A percentile compares a stretch with the other conserved stretches of the same genome.
These are phyloP conservation scores for Colletotrichum liaoningense DNA, from an alignment of 2,329 filamentous ascomycete genomes.

Conservation along the genomic window DNA sequence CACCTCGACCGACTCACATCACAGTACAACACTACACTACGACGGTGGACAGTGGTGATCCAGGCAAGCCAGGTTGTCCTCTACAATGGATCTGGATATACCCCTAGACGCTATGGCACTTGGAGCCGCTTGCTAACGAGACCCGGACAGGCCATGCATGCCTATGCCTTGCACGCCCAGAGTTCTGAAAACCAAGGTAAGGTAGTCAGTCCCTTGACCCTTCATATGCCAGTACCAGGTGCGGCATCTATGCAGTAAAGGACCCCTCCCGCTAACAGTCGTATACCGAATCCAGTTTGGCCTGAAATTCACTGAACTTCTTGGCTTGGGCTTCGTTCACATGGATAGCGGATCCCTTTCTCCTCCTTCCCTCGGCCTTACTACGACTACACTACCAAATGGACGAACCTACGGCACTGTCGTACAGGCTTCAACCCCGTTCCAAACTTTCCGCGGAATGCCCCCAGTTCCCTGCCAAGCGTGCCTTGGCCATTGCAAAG, in stretches of 20 bases:
- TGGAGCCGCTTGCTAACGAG: neutral
- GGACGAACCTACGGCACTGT: neutral
- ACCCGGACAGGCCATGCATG: neutral
- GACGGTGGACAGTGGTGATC: too few species aligned
- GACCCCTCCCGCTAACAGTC: neutral
- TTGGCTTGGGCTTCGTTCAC: neutral
- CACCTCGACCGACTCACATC: neutral
- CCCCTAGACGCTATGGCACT: neutral
- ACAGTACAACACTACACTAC: too few species aligned
- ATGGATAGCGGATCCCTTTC: neutral
- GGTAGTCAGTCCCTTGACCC: neutral
- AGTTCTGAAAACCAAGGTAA: neutral
- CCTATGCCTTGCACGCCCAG: neutral
- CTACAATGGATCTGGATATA: neutral
- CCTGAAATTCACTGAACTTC: neutral
- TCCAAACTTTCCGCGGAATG: neutral
- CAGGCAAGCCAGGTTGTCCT: too few species aligned
- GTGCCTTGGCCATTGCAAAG: neutral
- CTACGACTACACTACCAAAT: neutral
- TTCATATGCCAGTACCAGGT: neutral
- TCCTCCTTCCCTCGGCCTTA: neutral
- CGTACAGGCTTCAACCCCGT: neutral
- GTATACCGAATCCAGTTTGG: neutral
- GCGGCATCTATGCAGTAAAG: neutral
- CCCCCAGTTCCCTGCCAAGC: too few species aligned